Evolutionary conservation across 495 filamentous ascomycete species (phyloP).

Genomic region (Penicillium fimorum): DNA sequence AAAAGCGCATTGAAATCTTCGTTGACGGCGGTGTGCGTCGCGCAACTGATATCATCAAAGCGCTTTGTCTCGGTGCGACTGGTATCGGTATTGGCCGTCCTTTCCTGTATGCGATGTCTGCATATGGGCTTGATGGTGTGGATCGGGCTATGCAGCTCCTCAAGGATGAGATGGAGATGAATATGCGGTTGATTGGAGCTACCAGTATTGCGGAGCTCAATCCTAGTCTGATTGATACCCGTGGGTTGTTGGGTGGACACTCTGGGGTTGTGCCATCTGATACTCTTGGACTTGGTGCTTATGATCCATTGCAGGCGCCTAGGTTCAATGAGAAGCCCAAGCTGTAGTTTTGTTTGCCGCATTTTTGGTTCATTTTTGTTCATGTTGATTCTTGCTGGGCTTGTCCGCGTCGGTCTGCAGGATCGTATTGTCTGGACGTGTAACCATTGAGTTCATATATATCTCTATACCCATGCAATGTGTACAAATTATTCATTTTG

Average conservation of each 20-base stretch:
- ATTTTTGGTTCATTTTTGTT: background rate
- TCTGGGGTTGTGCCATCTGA: conserved; percentile 65
- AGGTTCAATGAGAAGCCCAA: conserved; percentile 59
- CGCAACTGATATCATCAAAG: conserved; percentile 94
- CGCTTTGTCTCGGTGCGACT: conserved; percentile 86
- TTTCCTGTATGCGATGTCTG: conserved; percentile 93
- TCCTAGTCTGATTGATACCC: conserved; percentile 72
- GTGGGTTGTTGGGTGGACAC: conserved; percentile 68
- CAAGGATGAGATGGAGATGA: conserved; percentile 99
- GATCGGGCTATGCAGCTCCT: conserved; percentile 91
- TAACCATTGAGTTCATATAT: background rate
- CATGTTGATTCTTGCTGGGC: background rate
- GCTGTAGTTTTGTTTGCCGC: conserved; percentile 28
- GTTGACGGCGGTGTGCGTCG: conserved; percentile 88
- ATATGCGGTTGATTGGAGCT: conserved; percentile 90
- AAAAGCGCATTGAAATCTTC: conserved; percentile 85
- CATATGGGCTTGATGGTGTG: conserved; percentile 85
- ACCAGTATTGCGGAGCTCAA: conserved; percentile 71
- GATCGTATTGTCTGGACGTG: background rate
- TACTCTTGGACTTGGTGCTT: conserved; percentile 59
- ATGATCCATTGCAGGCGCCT: conserved; percentile 64
- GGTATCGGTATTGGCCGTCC: conserved; percentile 94
- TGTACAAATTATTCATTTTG: background rate
- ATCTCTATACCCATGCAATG: conserved; percentile 9
- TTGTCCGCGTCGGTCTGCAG: background rate